Conservation (phyloP, 2,329 filamentous ascomycete genomes). For the Monosporascus sp. region DNA sequence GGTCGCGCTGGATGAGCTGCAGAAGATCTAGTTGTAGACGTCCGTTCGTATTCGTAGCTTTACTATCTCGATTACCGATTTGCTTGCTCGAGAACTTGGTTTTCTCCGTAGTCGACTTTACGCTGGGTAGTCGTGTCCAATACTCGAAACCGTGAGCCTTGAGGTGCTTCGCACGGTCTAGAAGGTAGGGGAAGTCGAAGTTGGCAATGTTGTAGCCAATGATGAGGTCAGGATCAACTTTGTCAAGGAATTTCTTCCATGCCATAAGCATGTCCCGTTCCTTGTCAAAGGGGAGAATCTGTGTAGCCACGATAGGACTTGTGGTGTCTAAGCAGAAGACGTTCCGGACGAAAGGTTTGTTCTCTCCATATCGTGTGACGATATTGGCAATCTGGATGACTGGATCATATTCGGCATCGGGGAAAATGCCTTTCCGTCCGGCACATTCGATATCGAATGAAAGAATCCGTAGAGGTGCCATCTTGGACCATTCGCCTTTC, state of each 20-base stretch:
- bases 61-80: slow-evolving; percentile 93
- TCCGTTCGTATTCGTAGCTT: slow-evolving; percentile 90
- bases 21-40: slow-evolving; percentile 88
- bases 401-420: slow-evolving; percentile 84
- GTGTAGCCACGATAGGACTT: slow-evolving; percentile 89
- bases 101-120: slow-evolving; percentile 67
- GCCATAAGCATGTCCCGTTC: slow-evolving; percentile 88
- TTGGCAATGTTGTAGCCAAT: slow-evolving; percentile 99
- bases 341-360: slow-evolving; percentile 91
- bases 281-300: slow-evolving; percentile 75
- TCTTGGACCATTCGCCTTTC: slow-evolving; percentile 95
- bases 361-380: slow-evolving; percentile 89
- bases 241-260: slow-evolving; percentile 86
- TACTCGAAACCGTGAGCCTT: slow-evolving; percentile 78
- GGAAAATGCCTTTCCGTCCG: slow-evolving; percentile 94
- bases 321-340: slow-evolving; percentile 94
- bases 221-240: slow-evolving; percentile 93
- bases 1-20: slow-evolving; percentile 91
- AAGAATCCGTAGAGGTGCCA: slow-evolving; percentile 86
- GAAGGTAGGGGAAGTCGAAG: slow-evolving; percentile 95
- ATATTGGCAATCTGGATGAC: slow-evolving; percentile 98
- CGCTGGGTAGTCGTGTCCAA: slow-evolving; percentile 74
- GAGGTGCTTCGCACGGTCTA: slow-evolving; percentile 81
- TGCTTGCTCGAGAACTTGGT: slow-evolving; percentile 96
- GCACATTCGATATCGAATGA: slow-evolving; percentile 99